Base-by-base conservation (phyloP, 2,329 filamentous ascomycete species). In the Chaetomiaceae sp. region DNA sequence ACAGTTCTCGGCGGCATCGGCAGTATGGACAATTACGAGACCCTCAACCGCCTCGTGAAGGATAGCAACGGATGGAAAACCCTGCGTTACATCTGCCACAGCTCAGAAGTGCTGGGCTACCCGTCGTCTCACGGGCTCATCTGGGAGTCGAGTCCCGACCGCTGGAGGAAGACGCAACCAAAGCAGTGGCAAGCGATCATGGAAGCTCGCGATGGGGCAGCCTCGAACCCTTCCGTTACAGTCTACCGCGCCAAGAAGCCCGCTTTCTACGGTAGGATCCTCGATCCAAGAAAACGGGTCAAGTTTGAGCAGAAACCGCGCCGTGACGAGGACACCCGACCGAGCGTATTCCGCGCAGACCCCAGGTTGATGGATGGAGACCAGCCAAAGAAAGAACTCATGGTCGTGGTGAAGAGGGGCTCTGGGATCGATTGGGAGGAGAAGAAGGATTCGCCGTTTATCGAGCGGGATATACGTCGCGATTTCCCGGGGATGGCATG, bases 361-460 rank as follows among this genome's bases (percentile, higher is more conserved):
- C 36, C 43, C 20, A 27, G 47, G 4, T 27, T 47, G 25, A 42
- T 43, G 43, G n/a, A 9, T 17, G 17, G 27, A 8, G 50, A 42
- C 14, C 43, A 53, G 20, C 19, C 14, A 17, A 20, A 43, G 23
- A 53, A 47, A 14, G 44, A 47, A 19, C 6, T 43, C 20, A 20
- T 53, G 36, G 37, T 42, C n/a, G 19, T 53, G 6, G 50, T 43
- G 37, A 47, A 43, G 29, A 47, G 50, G 36, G 50, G 50, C 25
- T 20, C 25, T 5, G 43, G 44, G 8, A 36, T 42, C 27, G 25
- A 47, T 9, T 27, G 25, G 5, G 25, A 27, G 25, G 25, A 27
- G 9, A 27, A 27, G 25, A 9, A 27, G 25, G n/a, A n/a, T n/a
- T n/a, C n/a, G n/a, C 25, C 25, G 25, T 9, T 27, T 9, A 27